A percentile compares a stretch with the other conserved stretches of the same genome.
Conservation (phyloP, 257 asterid genomes). For the Avicennia marina region DNA sequence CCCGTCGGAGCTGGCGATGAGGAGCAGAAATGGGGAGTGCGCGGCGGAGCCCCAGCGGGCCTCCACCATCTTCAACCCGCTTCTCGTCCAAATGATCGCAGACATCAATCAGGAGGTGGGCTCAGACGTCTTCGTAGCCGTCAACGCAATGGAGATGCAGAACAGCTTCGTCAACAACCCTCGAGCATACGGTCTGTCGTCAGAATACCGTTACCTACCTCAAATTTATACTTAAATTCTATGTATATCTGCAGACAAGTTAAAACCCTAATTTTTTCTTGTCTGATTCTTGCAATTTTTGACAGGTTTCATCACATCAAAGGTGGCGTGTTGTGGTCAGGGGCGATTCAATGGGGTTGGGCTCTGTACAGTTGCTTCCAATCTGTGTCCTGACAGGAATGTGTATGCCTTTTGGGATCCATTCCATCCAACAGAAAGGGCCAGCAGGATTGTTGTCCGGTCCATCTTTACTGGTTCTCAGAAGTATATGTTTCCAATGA, state of each 20-base stretch:
- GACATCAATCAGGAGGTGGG: conserved; percentile 50
- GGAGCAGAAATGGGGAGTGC: conserved; percentile 54
- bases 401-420: conserved; percentile 50
- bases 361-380: conserved; percentile 34
- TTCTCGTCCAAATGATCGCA: conserved; percentile 40
- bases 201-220: too few relatives aligned
- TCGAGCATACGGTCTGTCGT: conserved; percentile 36
- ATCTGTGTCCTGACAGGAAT: conserved; percentile 44
- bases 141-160: conserved; percentile 48
- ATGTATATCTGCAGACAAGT: neutral
- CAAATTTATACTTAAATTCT: neutral
- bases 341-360: conserved; percentile 57
- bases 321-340: conserved; percentile 54
- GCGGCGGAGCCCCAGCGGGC: conserved; percentile 55
- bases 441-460: conserved; percentile 37
- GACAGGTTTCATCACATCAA: conserved; percentile 38
- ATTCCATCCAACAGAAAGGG: conserved; percentile 50
- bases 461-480: conserved; percentile 35
- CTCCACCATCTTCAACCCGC: conserved; percentile 47
- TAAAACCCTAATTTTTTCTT: neutral
- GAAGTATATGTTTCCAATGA: conserved; percentile 49
- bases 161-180: conserved; percentile 50
- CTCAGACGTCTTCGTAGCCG: conserved; percentile 47
- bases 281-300: neutral
- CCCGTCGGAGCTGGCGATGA: conserved; percentile 47